Percentiles rank a stretch among this genome's conserved stretches.
These are phyloP conservation scores for Citropsis articulata DNA, from an alignment of 345 rosid genomes.

Conservation along the genomic window DNA sequence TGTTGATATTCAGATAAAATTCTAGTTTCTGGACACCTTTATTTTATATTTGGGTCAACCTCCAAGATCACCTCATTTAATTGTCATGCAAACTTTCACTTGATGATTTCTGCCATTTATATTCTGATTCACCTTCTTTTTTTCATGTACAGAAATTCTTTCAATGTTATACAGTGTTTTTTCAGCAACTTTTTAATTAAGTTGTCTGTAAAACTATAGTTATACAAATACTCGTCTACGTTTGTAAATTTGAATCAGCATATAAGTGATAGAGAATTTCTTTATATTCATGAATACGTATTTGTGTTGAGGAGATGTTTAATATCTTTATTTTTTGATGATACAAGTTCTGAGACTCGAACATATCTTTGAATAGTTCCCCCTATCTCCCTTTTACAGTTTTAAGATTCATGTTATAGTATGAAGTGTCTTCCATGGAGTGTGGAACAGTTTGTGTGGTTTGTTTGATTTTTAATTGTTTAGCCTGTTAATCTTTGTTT, in stretches of 20 bases:
- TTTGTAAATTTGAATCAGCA: not conserved
- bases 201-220: not conserved
- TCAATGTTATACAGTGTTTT: not conserved
- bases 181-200: not conserved
- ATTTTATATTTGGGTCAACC: not conserved
- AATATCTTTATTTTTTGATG: not conserved
- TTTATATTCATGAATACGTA: not conserved
- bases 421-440: not conserved
- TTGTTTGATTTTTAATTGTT: not conserved
- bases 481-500: constrained; percentile 7
- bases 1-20: not conserved
- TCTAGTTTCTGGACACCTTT: not conserved
- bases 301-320: not conserved
- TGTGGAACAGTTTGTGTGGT: not conserved
- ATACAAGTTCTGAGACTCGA: not conserved
- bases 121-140: not conserved
- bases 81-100: not conserved
- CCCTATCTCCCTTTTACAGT: not conserved
- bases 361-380: not conserved
- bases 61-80: not conserved
- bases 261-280: not conserved
- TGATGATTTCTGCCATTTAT: not conserved
- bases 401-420: not conserved
- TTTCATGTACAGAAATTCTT: too few species aligned
- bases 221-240: not conserved